A percentile compares a stretch with the other conserved stretches of the same genome.
phyloP scores from a whole-genome alignment of 106 monocot genomes.

The Amphibolis antarctica region DNA sequence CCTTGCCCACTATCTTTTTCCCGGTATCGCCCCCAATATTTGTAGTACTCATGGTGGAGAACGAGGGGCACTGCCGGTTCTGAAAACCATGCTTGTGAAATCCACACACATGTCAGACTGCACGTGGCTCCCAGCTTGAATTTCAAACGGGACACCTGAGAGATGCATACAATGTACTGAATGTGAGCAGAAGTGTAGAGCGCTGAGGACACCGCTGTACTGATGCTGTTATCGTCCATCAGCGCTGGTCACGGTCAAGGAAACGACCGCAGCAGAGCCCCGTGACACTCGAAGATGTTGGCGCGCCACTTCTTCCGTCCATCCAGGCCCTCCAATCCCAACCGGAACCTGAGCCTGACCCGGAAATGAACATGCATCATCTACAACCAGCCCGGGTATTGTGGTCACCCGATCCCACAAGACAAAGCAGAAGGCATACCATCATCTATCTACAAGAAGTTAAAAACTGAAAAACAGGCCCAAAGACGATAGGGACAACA shows the following conservation, averaged over 20 bases:
- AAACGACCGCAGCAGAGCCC: slow-evolving; percentile 1
- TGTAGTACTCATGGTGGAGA: no score
- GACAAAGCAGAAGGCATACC: no score
- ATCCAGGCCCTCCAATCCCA: background rate
- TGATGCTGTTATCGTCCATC: slow-evolving; percentile 2
- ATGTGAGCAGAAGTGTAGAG: background rate
- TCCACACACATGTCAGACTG: background rate
- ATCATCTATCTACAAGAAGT: no score
- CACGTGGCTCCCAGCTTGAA: slow-evolving; percentile 5
- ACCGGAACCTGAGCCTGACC: no score
- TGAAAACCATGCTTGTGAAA: background rate
- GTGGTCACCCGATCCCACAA: no score
- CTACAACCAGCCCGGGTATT: no score
- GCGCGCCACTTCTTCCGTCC: slow-evolving; percentile 1
- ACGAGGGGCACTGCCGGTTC: background rate
- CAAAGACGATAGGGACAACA: background rate
- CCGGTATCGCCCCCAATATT: background rate
- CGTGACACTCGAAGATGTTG: slow-evolving; percentile 1
- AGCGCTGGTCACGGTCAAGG: background rate
- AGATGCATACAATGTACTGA: background rate
- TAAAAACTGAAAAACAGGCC: background rate
- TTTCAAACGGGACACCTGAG: slow-evolving; percentile 4
- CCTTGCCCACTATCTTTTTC: background rate
- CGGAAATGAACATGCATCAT: no score
- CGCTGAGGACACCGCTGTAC: no score